Evolutionary conservation across 208 protist species (phyloP).

Genomic region (Leishmania major): DNA sequence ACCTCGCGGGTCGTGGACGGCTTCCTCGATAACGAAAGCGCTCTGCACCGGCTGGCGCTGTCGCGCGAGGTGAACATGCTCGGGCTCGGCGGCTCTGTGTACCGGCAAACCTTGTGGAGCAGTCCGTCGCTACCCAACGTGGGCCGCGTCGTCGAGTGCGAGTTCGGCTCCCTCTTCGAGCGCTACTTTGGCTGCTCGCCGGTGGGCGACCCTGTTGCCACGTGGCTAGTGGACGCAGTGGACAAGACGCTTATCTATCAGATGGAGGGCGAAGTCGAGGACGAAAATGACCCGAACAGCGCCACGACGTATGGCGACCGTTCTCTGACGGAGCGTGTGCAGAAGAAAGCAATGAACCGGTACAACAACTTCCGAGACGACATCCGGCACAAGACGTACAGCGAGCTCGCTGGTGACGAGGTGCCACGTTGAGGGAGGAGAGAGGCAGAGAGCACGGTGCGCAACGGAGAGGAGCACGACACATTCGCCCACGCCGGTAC

Average conservation of each 20-base stretch:
- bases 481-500: not conserved
- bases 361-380: slow-evolving; percentile 87
- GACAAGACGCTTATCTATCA: slow-evolving; percentile 77
- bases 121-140: slow-evolving; percentile 74
- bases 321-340: slow-evolving; percentile 77
- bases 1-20: slow-evolving; percentile 61
- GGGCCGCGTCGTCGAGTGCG: slow-evolving; percentile 40
- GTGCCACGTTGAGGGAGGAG: slow-evolving; percentile 45
- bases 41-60: slow-evolving; percentile 69
- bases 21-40: slow-evolving; percentile 87
- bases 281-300: slow-evolving; percentile 90
- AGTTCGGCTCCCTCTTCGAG: slow-evolving; percentile 66
- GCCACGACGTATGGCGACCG: slow-evolving; percentile 85
- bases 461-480: not conserved
- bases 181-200: slow-evolving; percentile 69
- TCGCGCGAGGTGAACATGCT: slow-evolving; percentile 86
- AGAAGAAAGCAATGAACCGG: slow-evolving; percentile 92
- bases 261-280: slow-evolving; percentile 89
- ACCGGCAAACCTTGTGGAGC: slow-evolving; percentile 82
- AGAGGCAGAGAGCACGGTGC: not conserved
- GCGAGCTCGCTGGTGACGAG: slow-evolving; percentile 70
- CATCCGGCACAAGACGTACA: slow-evolving; percentile 82
- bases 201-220: slow-evolving; percentile 63
- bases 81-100: slow-evolving; percentile 78
- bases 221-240: slow-evolving; percentile 77